Evolutionary conservation across 805 yeast species (phyloP).

Genomic region (Yarrowia sp.): DNA sequence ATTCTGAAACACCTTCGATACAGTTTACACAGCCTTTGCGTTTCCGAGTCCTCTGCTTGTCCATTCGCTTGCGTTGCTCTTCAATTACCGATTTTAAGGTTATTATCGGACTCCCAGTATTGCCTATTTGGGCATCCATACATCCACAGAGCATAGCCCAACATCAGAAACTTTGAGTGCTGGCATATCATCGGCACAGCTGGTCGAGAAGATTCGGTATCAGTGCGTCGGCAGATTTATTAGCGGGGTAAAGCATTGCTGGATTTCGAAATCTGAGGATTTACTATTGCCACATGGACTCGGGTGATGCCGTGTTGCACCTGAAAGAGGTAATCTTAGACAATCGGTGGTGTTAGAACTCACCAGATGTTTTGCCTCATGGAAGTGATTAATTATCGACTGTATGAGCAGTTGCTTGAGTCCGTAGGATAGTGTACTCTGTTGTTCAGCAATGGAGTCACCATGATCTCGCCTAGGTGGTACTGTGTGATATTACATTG

Average conservation of each 20-base stretch:
- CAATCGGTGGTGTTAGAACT: no score
- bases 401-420: no score
- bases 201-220: neutral
- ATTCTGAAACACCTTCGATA: neutral
- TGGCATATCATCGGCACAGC: neutral
- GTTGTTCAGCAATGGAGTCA: no score
- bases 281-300: neutral
- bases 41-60: neutral
- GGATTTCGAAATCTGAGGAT: no score
- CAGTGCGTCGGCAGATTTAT: neutral
- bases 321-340: neutral
- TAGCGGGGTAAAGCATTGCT: neutral
- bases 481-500: no score
- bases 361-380: no score
- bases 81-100: neutral
- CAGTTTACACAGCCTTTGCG: neutral
- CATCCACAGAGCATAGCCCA: constrained; percentile 1
- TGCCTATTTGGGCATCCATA: neutral
- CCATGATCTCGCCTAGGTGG: no score
- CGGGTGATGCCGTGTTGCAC: neutral
- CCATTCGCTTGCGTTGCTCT: neutral
- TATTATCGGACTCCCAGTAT: neutral
- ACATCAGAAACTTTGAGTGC: neutral
- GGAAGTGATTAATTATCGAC: no score
- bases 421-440: no score